Base-by-base conservation (phyloP, 495 filamentous ascomycete genomes). In the Parachaetomium inaequale region DNA sequence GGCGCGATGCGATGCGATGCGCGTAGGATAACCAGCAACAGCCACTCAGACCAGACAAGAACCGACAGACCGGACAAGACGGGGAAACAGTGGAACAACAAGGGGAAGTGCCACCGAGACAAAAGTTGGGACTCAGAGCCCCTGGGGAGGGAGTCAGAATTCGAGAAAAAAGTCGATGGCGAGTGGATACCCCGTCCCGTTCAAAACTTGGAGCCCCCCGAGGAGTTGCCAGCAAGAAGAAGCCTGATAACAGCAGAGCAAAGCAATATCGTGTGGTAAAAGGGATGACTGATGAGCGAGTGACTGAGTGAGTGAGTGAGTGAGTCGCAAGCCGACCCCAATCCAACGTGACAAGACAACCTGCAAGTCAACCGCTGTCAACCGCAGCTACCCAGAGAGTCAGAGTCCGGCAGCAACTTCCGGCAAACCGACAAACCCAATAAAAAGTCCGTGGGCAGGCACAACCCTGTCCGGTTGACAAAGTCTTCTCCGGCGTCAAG, bases 81-180 rank as follows among this genome's bases (percentile, higher is more conserved):
- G 58, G 49, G 58, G 49, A 34, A 53, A 14, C 58, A 53, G 58
- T 52, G 58, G 58, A 32, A 52, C 11, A 12, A 17, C 29, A 36
- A 17, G 42, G 47, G 45, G n/a, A 36, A 50, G 23, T 26, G 50
- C 31, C 31, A 15, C 28, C 25, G 26, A 38, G 43, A 26, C 15
- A 10, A 59, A 29, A 26, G n/a, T 12, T 3, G 36, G 42, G 15
- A 21, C 23, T 42, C 46, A 21, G 32, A 51, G 34, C 40, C 55
- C 29, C 17, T 31, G 40, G n/a, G 42, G 12, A 32, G 19, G 19
- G 43, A 47, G 45, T 49, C 43, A 58, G 29, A 19, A 52, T 28
- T 19, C 28, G 25, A 32, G n/a, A 58, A 58, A 58, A 57, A 59
- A 40, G 12, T 36, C 31, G 32, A 59, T 38, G 4, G 31, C 21